These are phyloP conservation scores for Mycena amicta DNA, from an alignment of 768 basidiomycete genomes.

Conservation along the genomic window DNA sequence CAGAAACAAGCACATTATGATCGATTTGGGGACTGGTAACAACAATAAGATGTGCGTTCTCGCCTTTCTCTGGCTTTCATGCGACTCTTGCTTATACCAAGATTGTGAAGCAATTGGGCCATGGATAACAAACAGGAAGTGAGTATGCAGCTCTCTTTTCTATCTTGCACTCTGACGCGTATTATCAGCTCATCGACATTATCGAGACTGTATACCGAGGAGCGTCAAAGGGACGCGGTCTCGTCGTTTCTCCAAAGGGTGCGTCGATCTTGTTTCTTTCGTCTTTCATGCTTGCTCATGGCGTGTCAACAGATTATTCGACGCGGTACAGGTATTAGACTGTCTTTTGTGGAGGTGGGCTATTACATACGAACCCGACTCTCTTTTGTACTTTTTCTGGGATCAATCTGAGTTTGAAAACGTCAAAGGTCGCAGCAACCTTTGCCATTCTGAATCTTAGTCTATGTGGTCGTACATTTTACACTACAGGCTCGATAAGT, in stretches of 20 bases:
- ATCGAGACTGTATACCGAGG: conserved; percentile 98
- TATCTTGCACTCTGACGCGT: not conserved
- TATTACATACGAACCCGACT: no score
- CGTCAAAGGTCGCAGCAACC: no score
- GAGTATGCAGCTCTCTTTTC: conserved; percentile 16
- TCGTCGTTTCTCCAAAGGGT: conserved; percentile 97
- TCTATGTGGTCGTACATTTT: no score
- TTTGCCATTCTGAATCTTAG: no score
- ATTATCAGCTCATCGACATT: conserved; percentile 85
- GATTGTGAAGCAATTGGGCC: conserved; percentile 83
- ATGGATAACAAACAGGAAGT: conserved; percentile 99
- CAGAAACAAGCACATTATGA: conserved; percentile 99
- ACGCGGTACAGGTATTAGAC: conserved; percentile 79
- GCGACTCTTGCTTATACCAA: not conserved
- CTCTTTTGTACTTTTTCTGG: no score
- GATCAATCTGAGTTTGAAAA: no score
- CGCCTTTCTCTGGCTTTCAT: not conserved
- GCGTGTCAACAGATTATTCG: conserved; percentile 62
- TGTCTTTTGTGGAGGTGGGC: no score
- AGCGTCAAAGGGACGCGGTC: conserved; percentile 95
- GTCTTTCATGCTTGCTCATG: conserved; percentile 6
- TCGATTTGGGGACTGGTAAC: conserved; percentile 98
- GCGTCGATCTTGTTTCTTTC: conserved; percentile 20
- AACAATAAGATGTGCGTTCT: conserved; percentile 94
- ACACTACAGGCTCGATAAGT: no score